Conservation (phyloP, 257 asterid genomes). For the Thymus mandschuricus region DNA sequence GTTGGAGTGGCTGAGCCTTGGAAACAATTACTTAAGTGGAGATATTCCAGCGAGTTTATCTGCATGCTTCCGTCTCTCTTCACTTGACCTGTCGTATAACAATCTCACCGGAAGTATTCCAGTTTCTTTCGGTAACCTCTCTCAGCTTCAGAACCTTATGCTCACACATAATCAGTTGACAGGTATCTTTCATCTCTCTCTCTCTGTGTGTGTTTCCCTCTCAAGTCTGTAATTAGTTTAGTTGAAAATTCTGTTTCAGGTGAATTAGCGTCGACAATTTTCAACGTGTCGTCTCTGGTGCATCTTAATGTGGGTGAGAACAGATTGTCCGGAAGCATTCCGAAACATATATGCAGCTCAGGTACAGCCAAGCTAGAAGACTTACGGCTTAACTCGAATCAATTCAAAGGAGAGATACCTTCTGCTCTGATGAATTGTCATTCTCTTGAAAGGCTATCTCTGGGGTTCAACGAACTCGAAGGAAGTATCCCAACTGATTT, state of each 20-base stretch:
- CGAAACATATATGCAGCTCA: background rate
- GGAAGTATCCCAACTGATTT: constrained; percentile 4
- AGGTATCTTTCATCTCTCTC: background rate
- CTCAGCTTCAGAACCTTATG: background rate
- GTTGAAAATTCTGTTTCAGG: background rate
- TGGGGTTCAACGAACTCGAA: background rate
- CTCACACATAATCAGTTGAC: background rate
- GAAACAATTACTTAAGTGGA: background rate
- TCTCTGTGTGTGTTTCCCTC: too few species aligned
- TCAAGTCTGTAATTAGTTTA: background rate
- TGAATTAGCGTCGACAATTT: constrained; percentile 7
- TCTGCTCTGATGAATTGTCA: background rate
- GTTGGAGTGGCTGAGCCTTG: background rate
- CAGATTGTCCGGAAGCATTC: background rate
- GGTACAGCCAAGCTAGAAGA: background rate
- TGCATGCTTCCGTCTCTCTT: background rate
- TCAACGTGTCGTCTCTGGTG: constrained; percentile 6
- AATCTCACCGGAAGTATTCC: constrained; percentile 24
- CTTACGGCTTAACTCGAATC: background rate
- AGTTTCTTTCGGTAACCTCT: background rate
- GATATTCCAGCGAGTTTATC: background rate
- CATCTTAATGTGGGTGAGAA: background rate
- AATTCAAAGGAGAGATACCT: constrained; percentile 1
- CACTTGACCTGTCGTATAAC: constrained; percentile 1
- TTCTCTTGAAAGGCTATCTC: background rate